Evolutionary conservation across 495 filamentous ascomycete genomes (phyloP).

Genomic region (Aspergillus egyptiacus): DNA sequence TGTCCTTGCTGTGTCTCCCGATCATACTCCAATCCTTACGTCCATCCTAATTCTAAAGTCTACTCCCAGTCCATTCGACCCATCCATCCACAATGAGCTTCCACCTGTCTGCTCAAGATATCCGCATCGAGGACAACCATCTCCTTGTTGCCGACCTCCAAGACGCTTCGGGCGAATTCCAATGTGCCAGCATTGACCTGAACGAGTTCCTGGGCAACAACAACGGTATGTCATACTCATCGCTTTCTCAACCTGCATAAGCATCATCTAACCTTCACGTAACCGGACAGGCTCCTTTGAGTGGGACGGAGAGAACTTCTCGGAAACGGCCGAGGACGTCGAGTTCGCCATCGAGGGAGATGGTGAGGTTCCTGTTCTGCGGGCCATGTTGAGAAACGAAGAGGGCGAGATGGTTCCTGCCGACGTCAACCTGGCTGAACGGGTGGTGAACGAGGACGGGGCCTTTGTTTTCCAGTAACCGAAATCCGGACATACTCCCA

Average conservation of each 20-base stretch:
- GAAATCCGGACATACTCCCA: no score
- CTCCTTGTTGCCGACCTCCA: background rate
- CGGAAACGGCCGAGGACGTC: slow-evolving; percentile 32
- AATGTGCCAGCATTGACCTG: background rate
- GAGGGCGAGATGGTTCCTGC: slow-evolving; percentile 22
- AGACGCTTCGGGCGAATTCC: background rate
- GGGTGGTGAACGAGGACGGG: slow-evolving; percentile 37
- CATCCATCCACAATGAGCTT: slow-evolving; percentile 3
- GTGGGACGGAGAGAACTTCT: slow-evolving; percentile 42
- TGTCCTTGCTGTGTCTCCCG: no score
- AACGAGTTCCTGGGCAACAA: slow-evolving; percentile 2
- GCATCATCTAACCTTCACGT: background rate
- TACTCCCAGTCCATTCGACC: background rate
- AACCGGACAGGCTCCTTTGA: slow-evolving; percentile 34
- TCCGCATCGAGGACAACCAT: background rate
- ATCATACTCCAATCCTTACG: no score
- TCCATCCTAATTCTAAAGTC: background rate
- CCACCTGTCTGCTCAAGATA: background rate
- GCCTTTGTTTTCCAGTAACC: no score
- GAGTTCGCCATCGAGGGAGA: slow-evolving; percentile 37
- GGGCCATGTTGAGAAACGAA: slow-evolving; percentile 23
- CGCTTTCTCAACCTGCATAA: background rate
- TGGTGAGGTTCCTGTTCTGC: slow-evolving; percentile 33
- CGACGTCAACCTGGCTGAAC: slow-evolving; percentile 41
- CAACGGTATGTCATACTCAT: background rate